These are phyloP conservation scores for Camelina laxa DNA, from an alignment of 345 rosid species.

Conservation along the genomic window DNA sequence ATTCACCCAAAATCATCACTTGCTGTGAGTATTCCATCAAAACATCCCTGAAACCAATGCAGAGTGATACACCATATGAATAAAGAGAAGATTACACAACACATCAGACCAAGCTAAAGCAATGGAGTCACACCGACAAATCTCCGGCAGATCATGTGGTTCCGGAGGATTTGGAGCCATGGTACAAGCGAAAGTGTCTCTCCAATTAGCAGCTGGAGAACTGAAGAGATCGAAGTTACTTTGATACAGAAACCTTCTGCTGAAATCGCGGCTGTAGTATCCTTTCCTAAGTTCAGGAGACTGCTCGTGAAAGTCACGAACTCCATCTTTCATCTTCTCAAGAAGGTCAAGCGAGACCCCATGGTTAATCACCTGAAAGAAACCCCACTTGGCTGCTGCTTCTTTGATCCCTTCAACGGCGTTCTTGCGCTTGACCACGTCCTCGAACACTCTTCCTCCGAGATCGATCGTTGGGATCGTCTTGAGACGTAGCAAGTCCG, in stretches of 20 bases:
- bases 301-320: conserved; percentile 42
- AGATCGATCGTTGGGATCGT: conserved; percentile 44
- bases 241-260: not conserved
- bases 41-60: conserved; percentile 44
- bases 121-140: conserved; percentile 39
- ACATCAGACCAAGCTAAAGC: not conserved
- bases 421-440: not conserved
- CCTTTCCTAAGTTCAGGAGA: conserved; percentile 23
- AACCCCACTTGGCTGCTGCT: conserved; percentile 43
- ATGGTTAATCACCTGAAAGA: conserved; percentile 46
- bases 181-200: conserved; percentile 43
- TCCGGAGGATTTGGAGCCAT: conserved; percentile 46
- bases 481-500: not conserved
- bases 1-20: conserved; percentile 42
- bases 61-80: not conserved
- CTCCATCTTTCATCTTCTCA: conserved; percentile 36
- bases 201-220: conserved; percentile 48
- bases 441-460: conserved; percentile 1
- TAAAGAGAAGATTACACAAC: not conserved
- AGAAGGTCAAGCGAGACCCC: conserved; percentile 31
- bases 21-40: conserved; percentile 51
- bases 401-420: conserved; percentile 9
- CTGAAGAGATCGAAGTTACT: conserved; percentile 48
- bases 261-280: conserved; percentile 36
- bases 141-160: conserved; percentile 44